These are phyloP conservation scores for Suillus clintonianus DNA, from an alignment of 768 basidiomycete species.

Conservation along the genomic window DNA sequence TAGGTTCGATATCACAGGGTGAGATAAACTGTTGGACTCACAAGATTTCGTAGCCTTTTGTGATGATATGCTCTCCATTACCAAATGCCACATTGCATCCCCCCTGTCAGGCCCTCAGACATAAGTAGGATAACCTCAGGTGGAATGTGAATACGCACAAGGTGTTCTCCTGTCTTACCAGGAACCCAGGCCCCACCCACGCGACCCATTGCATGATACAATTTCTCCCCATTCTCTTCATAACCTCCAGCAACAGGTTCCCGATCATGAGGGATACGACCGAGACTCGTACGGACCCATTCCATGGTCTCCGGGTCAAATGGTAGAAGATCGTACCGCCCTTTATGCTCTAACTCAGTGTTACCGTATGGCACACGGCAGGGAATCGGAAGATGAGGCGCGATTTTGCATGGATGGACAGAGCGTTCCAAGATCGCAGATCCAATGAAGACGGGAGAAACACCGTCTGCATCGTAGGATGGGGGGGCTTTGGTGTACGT, in stretches of 20 bases:
- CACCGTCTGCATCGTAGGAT: slow-evolving; percentile 57
- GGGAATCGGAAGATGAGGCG: slow-evolving; percentile 51
- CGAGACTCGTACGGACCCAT: slow-evolving; percentile 64
- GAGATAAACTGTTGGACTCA: slow-evolving; percentile 22
- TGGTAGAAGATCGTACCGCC: slow-evolving; percentile 76
- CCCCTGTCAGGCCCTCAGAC: slow-evolving; percentile 27
- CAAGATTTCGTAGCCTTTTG: slow-evolving; percentile 45
- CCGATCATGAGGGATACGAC: slow-evolving; percentile 57
- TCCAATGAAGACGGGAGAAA: slow-evolving; percentile 67
- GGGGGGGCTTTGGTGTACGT: slow-evolving; percentile 50
- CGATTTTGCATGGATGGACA: slow-evolving; percentile 86
- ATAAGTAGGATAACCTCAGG: background rate
- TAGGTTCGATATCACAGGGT: background rate
- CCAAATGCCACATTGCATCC: slow-evolving; percentile 45
- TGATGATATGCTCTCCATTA: slow-evolving; percentile 38
- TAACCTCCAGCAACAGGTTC: slow-evolving; percentile 73
- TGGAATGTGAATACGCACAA: slow-evolving; percentile 43
- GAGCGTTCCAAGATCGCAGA: slow-evolving; percentile 66
- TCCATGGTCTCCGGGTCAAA: slow-evolving; percentile 72
- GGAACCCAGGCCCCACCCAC: slow-evolving; percentile 61
- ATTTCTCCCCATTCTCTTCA: slow-evolving; percentile 63
- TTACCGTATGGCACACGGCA: slow-evolving; percentile 67
- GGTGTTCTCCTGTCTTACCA: slow-evolving; percentile 71
- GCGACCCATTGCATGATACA: slow-evolving; percentile 66
- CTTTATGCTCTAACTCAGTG: slow-evolving; percentile 56